Base-by-base conservation (phyloP, 2,329 filamentous ascomycete genomes). In the Emergomyces pasteurianus region DNA sequence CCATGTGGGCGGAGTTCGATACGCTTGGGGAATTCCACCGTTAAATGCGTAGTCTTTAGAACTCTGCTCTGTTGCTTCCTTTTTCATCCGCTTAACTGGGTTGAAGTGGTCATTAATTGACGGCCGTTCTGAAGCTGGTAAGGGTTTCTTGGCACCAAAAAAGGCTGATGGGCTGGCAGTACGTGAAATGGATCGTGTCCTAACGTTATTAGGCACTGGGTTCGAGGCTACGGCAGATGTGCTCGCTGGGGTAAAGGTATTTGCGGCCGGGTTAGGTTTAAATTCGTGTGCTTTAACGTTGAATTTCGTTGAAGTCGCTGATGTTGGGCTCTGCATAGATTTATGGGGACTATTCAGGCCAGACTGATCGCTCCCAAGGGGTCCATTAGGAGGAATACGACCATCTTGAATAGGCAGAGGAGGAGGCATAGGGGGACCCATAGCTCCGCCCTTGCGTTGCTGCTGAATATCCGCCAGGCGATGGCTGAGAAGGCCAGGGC, bases 1-100 rank as follows among this genome's bases (percentile, higher is more conserved):
- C 92, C 94, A 99, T 0, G 87, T 92, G 0, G 91, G 91, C 12
- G 81, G 79, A 1, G 94, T 97, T 67, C 90, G 87, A 73, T 87
- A 96, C 3, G 92, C 86, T 34, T 88, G 87, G 43, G 88, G 87
- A 59, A 96, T 83, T n/a, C 90, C 91, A 54, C 86, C 87, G 69
- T 94, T 95, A 61, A 85, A 82, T 42, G 85, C 80, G 79, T 86
- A 91, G 64, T 88, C 85, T 66, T 82, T 81, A 2, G 76, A 31
- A 60, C 78, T 77, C 56, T 80, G 78, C 50, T 75, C 75, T n/a
- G 78, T 73, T 26, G 73, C 75, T 63, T 83, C 81, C 72, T 90
- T 90, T 71, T 86, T 86, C 71, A 90, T 80, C 60, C 90, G 85
- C 59, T 91, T 81, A 65, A 88, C 79, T 1, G 83, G 79, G 67